Evolutionary conservation across 257 asterid genomes (phyloP), one percentile per base, ranked within the genome.

Genomic region (Capsicum rhomboideum): DNA sequence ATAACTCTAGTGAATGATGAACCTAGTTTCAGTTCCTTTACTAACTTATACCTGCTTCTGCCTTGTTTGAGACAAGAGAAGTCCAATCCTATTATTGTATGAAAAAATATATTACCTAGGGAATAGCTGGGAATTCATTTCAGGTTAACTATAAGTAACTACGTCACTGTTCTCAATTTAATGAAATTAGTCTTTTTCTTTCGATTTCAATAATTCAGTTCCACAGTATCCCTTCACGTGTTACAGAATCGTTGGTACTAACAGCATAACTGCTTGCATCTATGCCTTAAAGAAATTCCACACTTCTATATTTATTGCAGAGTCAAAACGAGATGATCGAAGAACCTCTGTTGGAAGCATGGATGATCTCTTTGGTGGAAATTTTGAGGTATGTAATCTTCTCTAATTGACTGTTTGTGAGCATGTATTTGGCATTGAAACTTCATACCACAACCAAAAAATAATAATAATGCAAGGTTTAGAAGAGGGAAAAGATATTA

Each of bases 371-470:
- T 84, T 87, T 49, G 92, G 88, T 79, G 93, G 54, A 72, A 85
- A 83, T 82, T 94, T 90, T 81, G 42, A 83, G 98, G 98, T 96
- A 92, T n/a, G 85, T 23, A 7, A 8, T n/a, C 69, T 49, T 26
- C 46, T 83, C 49, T 46, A 46, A 74, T 49, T 75, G 44, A 75
- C 23, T 72, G 42, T 23, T 46, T 26, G 23, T 23, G 59, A 75
- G 80, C 20, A 75, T 75, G 61, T 23, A 9, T 74, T 4, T 16
- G 40, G 26, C 80, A 14, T 40, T 37, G 74, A 8, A 75, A n/a
- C 10, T 42, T 63, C 13, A 56, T 61, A 10, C 52, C 18, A 6
- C 12, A 46, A 26, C 59, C 7, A 21, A 42, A 44, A 44, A 6
- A 14, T 2, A 74, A 42, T 12, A 72, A 42, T 72, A 44, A 49